Conservation (phyloP, 306 rosid species). For the Carpinus viminea region DNA sequence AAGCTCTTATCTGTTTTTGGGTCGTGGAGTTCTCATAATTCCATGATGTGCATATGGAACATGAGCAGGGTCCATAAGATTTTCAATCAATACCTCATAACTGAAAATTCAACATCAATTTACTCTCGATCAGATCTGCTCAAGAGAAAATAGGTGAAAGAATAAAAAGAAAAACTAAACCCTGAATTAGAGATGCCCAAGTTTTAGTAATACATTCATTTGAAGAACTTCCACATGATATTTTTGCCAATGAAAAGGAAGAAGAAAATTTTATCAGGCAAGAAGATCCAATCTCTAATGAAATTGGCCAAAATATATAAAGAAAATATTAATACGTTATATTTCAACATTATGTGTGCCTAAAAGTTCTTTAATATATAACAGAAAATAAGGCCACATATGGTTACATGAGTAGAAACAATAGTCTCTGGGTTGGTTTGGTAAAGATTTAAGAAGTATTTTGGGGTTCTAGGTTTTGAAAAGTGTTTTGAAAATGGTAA, state of each 20-base stretch:
- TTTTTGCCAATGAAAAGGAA: neutral
- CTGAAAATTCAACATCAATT: conserved; percentile 47
- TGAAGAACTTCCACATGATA: neutral
- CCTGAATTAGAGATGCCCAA: neutral
- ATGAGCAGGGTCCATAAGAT: conserved; percentile 95
- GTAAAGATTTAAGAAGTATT: too few species aligned
- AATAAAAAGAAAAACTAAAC: neutral
- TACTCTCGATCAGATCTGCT: neutral
- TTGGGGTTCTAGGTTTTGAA: too few species aligned
- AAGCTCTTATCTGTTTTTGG: conserved; percentile 47
- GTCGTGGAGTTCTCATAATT: conserved; percentile 48
- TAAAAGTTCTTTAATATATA: neutral
- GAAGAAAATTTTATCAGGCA: neutral
- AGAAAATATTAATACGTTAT: neutral
- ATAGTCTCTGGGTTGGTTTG: too few species aligned
- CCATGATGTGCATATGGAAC: conserved; percentile 84
- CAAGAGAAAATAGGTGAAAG: neutral
- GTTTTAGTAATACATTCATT: neutral
- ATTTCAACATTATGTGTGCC: conserved; percentile 1
- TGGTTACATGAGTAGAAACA: too few species aligned
- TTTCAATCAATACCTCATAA: conserved; percentile 86
- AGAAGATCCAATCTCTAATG: neutral
- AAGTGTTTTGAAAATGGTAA: too few species aligned
- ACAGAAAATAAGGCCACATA: neutral
- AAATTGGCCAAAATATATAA: neutral